Evolutionary conservation across 768 basidiomycete genomes (phyloP).

Genomic region (Leucocoprinus sp.): DNA sequence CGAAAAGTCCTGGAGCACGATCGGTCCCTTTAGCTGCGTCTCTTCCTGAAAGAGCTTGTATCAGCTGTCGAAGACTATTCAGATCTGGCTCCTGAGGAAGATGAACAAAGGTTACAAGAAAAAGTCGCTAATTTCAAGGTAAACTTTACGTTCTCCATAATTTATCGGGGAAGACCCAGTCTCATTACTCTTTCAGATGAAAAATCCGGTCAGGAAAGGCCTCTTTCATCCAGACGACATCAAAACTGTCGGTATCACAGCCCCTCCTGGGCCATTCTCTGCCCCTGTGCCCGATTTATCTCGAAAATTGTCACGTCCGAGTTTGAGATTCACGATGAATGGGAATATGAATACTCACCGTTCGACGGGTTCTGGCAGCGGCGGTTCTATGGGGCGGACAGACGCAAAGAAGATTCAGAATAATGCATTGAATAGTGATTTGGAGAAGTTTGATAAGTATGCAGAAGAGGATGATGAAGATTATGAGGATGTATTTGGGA

Average conservation of each 20-base stretch:
- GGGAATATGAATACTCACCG: slow-evolving; percentile 17
- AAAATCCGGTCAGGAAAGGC: slow-evolving; percentile 62
- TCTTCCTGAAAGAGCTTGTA: slow-evolving; percentile 50
- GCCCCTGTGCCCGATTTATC: slow-evolving; percentile 56
- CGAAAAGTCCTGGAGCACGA: slow-evolving; percentile 49
- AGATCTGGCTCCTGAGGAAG: slow-evolving; percentile 76
- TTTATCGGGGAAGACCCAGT: too few species aligned
- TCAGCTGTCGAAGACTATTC: slow-evolving; percentile 89
- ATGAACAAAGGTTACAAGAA: slow-evolving; percentile 55
- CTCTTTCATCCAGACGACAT: slow-evolving; percentile 89
- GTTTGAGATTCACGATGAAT: slow-evolving; percentile 22
- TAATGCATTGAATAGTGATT: slow-evolving; percentile 38
- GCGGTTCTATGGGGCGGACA: slow-evolving; percentile 53
- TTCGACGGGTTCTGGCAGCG: slow-evolving; percentile 21
- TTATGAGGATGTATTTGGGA: slow-evolving; percentile 92
- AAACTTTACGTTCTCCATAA: slow-evolving; percentile 11
- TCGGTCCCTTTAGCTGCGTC: slow-evolving; percentile 49
- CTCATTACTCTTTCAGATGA: slow-evolving; percentile 36
- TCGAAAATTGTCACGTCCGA: slow-evolving; percentile 45
- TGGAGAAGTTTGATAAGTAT: slow-evolving; percentile 85
- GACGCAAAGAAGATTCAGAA: slow-evolving; percentile 50
- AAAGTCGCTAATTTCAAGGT: slow-evolving; percentile 86
- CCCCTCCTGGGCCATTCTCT: slow-evolving; percentile 52
- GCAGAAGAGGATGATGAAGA: slow-evolving; percentile 84
- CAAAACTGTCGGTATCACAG: slow-evolving; percentile 57